These are phyloP conservation scores for Lactarius psammicola DNA, from an alignment of 768 basidiomycete species.

Conservation along the genomic window DNA sequence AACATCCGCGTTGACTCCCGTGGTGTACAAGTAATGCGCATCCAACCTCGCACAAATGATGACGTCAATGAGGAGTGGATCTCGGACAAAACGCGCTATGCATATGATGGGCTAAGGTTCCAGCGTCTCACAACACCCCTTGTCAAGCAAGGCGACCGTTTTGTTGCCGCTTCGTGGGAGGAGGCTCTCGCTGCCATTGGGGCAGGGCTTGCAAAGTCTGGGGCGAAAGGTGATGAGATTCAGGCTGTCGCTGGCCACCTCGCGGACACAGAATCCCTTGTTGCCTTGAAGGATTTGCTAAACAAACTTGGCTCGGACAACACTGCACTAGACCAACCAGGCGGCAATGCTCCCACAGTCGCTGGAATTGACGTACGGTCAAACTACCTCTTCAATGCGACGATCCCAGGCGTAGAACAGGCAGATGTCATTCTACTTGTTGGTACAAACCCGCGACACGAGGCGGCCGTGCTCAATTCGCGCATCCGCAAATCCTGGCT, in stretches of 20 bases:
- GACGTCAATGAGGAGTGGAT: constrained; percentile 99
- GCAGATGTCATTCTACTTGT: constrained; percentile 93
- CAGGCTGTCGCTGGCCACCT: constrained; percentile 91
- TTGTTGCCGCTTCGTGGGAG: constrained; percentile 89
- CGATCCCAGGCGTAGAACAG: constrained; percentile 84
- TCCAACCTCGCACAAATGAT: constrained; percentile 95
- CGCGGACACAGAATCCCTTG: constrained; percentile 91
- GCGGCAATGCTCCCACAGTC: constrained; percentile 65
- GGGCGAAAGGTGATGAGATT: constrained; percentile 88
- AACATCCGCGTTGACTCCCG: constrained; percentile 97
- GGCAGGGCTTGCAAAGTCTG: constrained; percentile 73
- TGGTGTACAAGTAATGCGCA: constrained; percentile 94
- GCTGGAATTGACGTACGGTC: constrained; percentile 89
- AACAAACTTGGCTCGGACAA: constrained; percentile 96
- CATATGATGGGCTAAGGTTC: constrained; percentile 92
- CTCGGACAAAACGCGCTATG: constrained; percentile 96
- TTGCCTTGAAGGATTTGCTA: constrained; percentile 89
- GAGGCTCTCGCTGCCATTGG: constrained; percentile 77
- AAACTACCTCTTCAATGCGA: constrained; percentile 95
- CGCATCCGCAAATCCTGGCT: constrained; percentile 95
- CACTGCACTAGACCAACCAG: constrained; percentile 71
- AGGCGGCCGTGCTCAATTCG: constrained; percentile 95
- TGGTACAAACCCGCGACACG: constrained; percentile 95
- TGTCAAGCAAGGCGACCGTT: constrained; percentile 87
- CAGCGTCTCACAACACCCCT: constrained; percentile 93